These are phyloP conservation scores for Vaccinium myrtillus DNA, from an alignment of 148 eudicot genomes.

Conservation along the genomic window DNA sequence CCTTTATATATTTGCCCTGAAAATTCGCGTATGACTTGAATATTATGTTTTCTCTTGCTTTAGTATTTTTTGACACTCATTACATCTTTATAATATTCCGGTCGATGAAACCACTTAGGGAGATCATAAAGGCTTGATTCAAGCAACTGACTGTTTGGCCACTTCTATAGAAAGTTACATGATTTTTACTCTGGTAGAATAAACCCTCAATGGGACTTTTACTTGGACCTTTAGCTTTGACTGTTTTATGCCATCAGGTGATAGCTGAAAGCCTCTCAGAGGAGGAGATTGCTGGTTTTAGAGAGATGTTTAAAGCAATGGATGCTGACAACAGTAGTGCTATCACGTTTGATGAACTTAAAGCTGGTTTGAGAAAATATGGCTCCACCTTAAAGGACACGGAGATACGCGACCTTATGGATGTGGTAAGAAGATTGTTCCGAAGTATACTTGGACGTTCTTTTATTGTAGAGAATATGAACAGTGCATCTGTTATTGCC, in stretches of 20 bases:
- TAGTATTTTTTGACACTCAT: background rate
- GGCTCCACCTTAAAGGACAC: constrained; percentile 96
- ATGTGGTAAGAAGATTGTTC: constrained; percentile 57
- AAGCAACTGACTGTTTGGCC: background rate
- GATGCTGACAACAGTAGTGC: constrained; percentile 97
- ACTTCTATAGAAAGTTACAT: background rate
- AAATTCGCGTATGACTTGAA: background rate
- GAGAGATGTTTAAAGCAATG: constrained; percentile 93
- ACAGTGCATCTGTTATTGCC: too few relatives aligned
- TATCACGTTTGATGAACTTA: constrained; percentile 94
- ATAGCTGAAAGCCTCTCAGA: constrained; percentile 99
- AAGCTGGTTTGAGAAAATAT: constrained; percentile 89
- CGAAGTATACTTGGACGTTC: background rate
- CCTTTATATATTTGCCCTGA: background rate
- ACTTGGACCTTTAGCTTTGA: constrained; percentile 1
- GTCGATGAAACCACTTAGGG: background rate
- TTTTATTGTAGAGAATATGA: background rate
- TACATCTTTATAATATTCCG: background rate
- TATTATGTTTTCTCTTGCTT: background rate
- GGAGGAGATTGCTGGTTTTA: constrained; percentile 95
- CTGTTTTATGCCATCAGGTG: constrained; percentile 47
- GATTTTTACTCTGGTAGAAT: constrained; percentile 1
- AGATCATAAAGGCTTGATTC: constrained; percentile 8
- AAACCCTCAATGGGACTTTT: background rate
- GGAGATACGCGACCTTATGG: constrained; percentile 97